Base-by-base conservation (phyloP, 768 basidiomycete genomes). In the Kwoniella europaea region DNA sequence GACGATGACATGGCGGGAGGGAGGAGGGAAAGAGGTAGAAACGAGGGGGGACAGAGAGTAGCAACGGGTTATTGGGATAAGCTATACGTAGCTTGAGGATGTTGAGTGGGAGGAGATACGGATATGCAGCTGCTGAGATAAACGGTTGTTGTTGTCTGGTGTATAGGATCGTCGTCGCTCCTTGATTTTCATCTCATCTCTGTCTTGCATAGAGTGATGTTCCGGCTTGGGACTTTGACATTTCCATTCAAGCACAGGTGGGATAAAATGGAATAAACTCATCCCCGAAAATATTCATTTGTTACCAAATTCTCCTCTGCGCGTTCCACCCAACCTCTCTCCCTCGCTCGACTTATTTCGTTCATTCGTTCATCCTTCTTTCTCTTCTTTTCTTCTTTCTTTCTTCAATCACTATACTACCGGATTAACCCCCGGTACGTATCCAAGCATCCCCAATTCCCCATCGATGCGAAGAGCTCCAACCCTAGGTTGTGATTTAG, bases 391-490 rank as follows among this genome's bases (percentile, higher is more conserved):
- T 10, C 20, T 55, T 55, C 54, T 55, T 61, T 43, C 43, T 43
- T 35, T 43, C 42, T 61, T 43, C 42, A 61, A 61, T 61, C 59
- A 61, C 59, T 43, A 44, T 43, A 44, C 10, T 15, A 61, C 22
- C 15, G 60, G n/a, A 62, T 20, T 35, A 44, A 41, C 18, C 63
- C 43, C 16, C 35, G 41, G 57, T 59, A 59, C 12, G n/a, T 29
- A 13, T n/a, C 12, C 29, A 73, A 71, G 63, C 71, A 63, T 59
- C 78, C 73, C 57, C 70, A 79, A 79, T 79, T 79, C 78, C 76
- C 68, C 75, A 57, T 69, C 41, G 42, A 50, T 60, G 54, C 68
- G 22, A 52, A 68, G 74, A 71, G 74, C 74, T 73, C 76, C 74
- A 15, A 27, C 62, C 20, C 22, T 10, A 58, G 22, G 59, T 63